Percentiles rank a stretch among this genome's conserved stretches.
phyloP scores from a whole-genome alignment of 2,329 filamentous ascomycete species.

The Hypoxylon sp. region DNA sequence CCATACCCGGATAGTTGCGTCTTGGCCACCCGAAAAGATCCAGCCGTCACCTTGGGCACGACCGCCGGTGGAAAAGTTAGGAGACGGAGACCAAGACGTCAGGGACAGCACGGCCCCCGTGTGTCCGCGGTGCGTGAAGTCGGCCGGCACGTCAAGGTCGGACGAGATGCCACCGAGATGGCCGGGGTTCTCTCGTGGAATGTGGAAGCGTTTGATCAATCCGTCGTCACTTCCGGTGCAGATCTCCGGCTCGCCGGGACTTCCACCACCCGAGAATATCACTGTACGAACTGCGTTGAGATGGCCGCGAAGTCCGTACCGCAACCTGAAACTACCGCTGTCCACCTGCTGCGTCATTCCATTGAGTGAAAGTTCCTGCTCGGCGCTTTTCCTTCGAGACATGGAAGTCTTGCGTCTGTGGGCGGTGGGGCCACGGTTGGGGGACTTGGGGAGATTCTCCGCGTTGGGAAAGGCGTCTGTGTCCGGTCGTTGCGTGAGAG shows the following conservation, averaged over 20 bases:
- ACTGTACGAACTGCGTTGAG: constrained; percentile 92
- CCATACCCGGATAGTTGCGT: constrained; percentile 93
- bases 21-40: constrained; percentile 98
- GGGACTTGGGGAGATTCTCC: constrained; percentile 82
- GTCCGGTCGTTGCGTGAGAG: constrained; percentile 73
- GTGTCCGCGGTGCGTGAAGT: constrained; percentile 95
- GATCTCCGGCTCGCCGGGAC: constrained; percentile 93
- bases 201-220: constrained; percentile 95
- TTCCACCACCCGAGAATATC: constrained; percentile 96
- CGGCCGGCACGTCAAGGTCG: constrained; percentile 89
- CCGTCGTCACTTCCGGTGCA: constrained; percentile 96
- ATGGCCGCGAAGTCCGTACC: constrained; percentile 90
- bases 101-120: constrained; percentile 88
- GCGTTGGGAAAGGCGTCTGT: constrained; percentile 87
- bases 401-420: constrained; percentile 85
- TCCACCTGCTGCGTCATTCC: constrained; percentile 67
- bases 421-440: constrained; percentile 70
- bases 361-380: constrained; percentile 67
- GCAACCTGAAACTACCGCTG: constrained; percentile 83
- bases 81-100: constrained; percentile 84
- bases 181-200: constrained; percentile 77
- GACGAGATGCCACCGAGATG: constrained; percentile 63
- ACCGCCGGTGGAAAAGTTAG: constrained; percentile 88
- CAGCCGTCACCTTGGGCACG: constrained; percentile 91
- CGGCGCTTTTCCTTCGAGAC: constrained; percentile 73